phyloP scores from a whole-genome alignment of 805 yeast species.

The Candida maltosa region DNA sequence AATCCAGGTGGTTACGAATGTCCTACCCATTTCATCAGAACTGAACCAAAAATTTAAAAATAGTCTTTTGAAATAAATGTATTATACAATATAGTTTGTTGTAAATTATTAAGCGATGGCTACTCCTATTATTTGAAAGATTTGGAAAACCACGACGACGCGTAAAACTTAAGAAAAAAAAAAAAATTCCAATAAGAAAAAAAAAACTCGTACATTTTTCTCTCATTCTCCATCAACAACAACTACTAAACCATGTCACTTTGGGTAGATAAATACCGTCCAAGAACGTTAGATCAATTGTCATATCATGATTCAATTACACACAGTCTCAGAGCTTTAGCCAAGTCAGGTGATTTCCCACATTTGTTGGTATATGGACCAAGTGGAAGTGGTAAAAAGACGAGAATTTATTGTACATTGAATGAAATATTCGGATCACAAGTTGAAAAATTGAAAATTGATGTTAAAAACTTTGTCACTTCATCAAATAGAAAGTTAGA shows the following conservation, averaged over 20 bases:
- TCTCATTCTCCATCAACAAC: background rate
- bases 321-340: conserved; percentile 55
- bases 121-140: no score
- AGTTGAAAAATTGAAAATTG: conserved; percentile 79
- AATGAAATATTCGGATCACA: conserved; percentile 79
- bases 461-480: conserved; percentile 79
- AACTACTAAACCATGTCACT: conserved; percentile 67
- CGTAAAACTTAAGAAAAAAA: no score
- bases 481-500: conserved; percentile 76
- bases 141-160: no score
- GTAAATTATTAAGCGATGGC: no score
- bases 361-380: conserved; percentile 93
- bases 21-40: conserved; percentile 81
- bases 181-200: no score
- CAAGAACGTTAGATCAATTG: conserved; percentile 59
- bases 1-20: conserved; percentile 90
- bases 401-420: conserved; percentile 79
- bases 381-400: conserved; percentile 95
- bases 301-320: conserved; percentile 70
- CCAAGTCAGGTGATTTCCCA: conserved; percentile 81
- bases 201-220: background rate
- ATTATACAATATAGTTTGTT: no score
- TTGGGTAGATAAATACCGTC: conserved; percentile 96
- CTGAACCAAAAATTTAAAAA: conserved; percentile 43
- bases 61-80: background rate